Evolutionary conservation across 2,329 filamentous ascomycete species (phyloP).

Genomic region (Verticillium alfalfae): DNA sequence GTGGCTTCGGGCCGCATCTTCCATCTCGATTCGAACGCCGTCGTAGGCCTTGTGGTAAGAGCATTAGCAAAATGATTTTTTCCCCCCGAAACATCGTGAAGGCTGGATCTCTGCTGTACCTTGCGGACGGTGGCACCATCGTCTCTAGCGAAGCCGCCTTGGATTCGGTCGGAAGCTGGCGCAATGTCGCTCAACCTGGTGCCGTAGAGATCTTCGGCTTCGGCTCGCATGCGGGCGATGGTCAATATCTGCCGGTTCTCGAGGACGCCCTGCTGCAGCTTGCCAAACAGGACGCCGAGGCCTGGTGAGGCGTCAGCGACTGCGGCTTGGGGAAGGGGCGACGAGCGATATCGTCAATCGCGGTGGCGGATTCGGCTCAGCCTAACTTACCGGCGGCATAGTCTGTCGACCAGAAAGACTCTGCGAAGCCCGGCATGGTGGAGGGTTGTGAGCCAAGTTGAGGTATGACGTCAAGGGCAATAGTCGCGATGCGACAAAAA

Average conservation of each 20-base stretch:
- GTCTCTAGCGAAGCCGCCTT: conserved; percentile 80
- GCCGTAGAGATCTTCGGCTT: conserved; percentile 89
- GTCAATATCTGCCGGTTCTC: conserved; percentile 94
- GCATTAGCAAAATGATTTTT: neutral
- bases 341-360: neutral
- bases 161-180: conserved; percentile 73
- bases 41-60: conserved; percentile 69
- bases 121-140: conserved; percentile 95
- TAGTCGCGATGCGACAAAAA: conserved; percentile 1
- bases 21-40: conserved; percentile 87
- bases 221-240: conserved; percentile 87
- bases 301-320: conserved; percentile 37
- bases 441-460: neutral
- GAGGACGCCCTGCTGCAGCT: conserved; percentile 91
- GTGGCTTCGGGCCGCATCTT: conserved; percentile 83
- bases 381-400: conserved; percentile 76
- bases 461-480: conserved; percentile 3
- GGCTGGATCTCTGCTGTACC: conserved; percentile 41
- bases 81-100: neutral
- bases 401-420: conserved; percentile 97
- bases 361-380: neutral
- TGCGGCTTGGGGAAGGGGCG: neutral
- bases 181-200: conserved; percentile 76
- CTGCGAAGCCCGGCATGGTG: conserved; percentile 82
- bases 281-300: conserved; percentile 88